These are phyloP conservation scores for Penicillium pulvis DNA, from an alignment of 495 filamentous ascomycete genomes.

Conservation along the genomic window DNA sequence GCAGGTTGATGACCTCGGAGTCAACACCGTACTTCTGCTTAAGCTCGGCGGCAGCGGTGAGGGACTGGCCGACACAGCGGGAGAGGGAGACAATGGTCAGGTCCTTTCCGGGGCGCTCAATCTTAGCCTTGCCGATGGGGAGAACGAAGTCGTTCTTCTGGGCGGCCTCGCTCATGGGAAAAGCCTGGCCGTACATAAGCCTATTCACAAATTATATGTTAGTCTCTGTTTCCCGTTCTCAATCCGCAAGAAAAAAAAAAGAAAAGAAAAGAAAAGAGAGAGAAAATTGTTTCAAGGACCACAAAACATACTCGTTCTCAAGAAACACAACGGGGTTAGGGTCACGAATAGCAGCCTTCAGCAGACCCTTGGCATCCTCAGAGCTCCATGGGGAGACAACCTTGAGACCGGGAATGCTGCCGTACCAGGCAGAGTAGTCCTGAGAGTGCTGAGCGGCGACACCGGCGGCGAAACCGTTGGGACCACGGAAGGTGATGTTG, in stretches of 20 bases:
- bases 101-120: slow-evolving; percentile 94
- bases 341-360: slow-evolving; percentile 97
- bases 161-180: slow-evolving; percentile 94
- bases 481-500: slow-evolving; percentile 98
- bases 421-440: slow-evolving; percentile 98
- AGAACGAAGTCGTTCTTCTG: slow-evolving; percentile 95
- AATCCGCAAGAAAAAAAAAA: not conserved
- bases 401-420: slow-evolving; percentile 95
- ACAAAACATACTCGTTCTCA: slow-evolving; percentile 82
- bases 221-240: slow-evolving; percentile 10
- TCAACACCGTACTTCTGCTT: slow-evolving; percentile 97
- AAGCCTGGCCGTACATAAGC: slow-evolving; percentile 87
- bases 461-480: slow-evolving; percentile 95
- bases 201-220: slow-evolving; percentile 35
- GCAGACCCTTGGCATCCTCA: slow-evolving; percentile 95
- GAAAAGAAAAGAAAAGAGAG: no score
- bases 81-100: slow-evolving; percentile 93
- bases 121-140: slow-evolving; percentile 97
- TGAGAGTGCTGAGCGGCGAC: slow-evolving; percentile 98
- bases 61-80: slow-evolving; percentile 90
- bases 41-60: slow-evolving; percentile 82
- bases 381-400: slow-evolving; percentile 94
- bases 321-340: slow-evolving; percentile 94
- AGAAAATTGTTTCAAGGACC: not conserved
- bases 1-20: slow-evolving; percentile 95